Evolutionary conservation across 163 green algal genomes (phyloP), one percentile per base, ranked within the genome.

Genomic region (Volvox carteri): DNA sequence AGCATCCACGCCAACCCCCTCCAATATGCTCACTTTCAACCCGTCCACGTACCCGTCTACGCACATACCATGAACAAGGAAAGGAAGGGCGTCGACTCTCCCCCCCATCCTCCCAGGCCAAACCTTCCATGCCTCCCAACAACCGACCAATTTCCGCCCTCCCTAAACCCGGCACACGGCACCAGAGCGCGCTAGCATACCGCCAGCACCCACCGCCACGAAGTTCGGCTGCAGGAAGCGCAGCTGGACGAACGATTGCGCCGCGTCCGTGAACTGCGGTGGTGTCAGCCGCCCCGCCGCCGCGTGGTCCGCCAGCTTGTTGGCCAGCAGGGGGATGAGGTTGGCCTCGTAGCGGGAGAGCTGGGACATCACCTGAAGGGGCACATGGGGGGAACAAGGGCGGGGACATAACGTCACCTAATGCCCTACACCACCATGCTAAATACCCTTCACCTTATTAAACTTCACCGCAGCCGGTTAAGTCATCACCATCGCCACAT

Each of bases 151-250:
- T n/a, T n/a, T n/a, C n/a, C n/a, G n/a, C n/a, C n/a, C n/a, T n/a
- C n/a, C n/a, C n/a, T n/a, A n/a, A n/a, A n/a, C n/a, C n/a, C n/a
- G n/a, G n/a, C n/a, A n/a, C n/a, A n/a, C n/a, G n/a, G n/a, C n/a
- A n/a, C n/a, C n/a, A n/a, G n/a, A n/a, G n/a, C n/a, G n/a, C n/a
- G n/a, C n/a, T n/a, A n/a, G n/a, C n/a, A n/a, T n/a, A n/a, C n/a
- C n/a, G n/a, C n/a, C n/a, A n/a, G n/a, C 54, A 56, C 77, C 35
- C 54, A 75, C 78, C 78, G 44, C 39, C 25, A 86, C 7, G 54
- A 86, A 86, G 7, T 1, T 25, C 7, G 21, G 56, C 39, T 86
- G 78, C 56, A n/a, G 35, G 78, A 39, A 78, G 1, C 79, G 18
- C n/a, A 86, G 62, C 44, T 41, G 19, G 1, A 5, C 14, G 28